A percentile compares a stretch with the other conserved stretches of the same genome.
Conservation (phyloP, 768 basidiomycete genomes). For the Leccinum arenicola region DNA sequence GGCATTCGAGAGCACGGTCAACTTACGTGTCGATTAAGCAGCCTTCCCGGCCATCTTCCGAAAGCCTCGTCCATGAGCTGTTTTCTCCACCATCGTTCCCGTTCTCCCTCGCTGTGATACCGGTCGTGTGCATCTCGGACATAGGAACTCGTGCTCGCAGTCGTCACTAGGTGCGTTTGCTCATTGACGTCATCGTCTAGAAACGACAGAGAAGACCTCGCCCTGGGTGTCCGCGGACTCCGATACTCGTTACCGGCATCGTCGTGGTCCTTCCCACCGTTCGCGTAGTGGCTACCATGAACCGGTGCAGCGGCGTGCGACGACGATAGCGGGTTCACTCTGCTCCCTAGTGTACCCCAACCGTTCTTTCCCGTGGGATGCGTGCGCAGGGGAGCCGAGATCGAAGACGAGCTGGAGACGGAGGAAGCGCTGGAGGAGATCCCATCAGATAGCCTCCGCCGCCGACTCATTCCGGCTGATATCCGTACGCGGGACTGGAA, state of each 20-base stretch:
- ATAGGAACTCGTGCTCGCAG: slow-evolving; percentile 21
- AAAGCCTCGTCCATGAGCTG: slow-evolving; percentile 49
- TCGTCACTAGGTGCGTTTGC: slow-evolving; percentile 37
- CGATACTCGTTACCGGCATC: background rate
- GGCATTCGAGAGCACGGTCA: background rate
- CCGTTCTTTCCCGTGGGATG: slow-evolving; percentile 43
- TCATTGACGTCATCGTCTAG: slow-evolving; percentile 30
- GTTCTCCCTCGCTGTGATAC: slow-evolving; percentile 24
- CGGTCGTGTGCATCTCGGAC: slow-evolving; percentile 19
- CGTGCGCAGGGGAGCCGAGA: slow-evolving; percentile 75
- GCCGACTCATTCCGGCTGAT: slow-evolving; percentile 60
- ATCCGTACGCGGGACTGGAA: slow-evolving; percentile 79
- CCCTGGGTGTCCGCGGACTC: slow-evolving; percentile 1
- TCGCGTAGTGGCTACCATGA: background rate
- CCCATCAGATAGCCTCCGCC: slow-evolving; percentile 34
- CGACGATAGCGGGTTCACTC: slow-evolving; percentile 39
- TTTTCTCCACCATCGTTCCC: slow-evolving; percentile 41
- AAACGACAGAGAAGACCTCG: slow-evolving; percentile 7
- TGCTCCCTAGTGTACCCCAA: slow-evolving; percentile 62
- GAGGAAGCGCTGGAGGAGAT: slow-evolving; percentile 35
- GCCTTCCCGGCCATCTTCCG: slow-evolving; percentile 65
- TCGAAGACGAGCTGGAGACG: slow-evolving; percentile 67
- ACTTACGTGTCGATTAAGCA: slow-evolving; percentile 70
- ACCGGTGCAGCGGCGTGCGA: slow-evolving; percentile 4
- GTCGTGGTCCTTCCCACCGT: background rate